phyloP scores from a whole-genome alignment of 1,284 basidiomycete genomes.

The Rhodotorula sp. region DNA sequence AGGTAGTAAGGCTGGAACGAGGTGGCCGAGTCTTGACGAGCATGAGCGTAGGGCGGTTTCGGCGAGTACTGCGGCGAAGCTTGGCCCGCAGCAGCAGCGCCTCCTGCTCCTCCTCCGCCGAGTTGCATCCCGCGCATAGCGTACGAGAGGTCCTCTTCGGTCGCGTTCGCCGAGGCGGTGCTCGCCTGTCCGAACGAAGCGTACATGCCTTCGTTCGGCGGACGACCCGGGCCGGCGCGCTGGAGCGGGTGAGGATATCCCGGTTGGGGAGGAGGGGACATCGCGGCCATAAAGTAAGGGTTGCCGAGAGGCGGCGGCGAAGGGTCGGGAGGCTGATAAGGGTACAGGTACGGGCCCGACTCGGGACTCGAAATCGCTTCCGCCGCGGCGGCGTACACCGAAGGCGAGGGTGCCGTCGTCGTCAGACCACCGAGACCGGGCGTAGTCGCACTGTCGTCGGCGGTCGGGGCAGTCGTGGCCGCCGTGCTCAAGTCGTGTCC shows the following conservation, averaged over 20 bases:
- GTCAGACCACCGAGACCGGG: no score
- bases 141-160: constrained; percentile 34
- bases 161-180: constrained; percentile 5
- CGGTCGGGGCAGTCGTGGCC: no score
- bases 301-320: constrained; percentile 28
- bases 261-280: constrained; percentile 9
- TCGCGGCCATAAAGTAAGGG: constrained; percentile 22
- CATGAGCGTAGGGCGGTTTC: constrained; percentile 11
- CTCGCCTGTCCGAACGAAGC: constrained; percentile 10
- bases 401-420: not conserved
- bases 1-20: constrained; percentile 23
- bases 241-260: not conserved
- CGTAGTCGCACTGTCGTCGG: no score
- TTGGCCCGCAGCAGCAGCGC: not conserved
- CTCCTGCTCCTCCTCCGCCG: not conserved
- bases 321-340: constrained; percentile 25
- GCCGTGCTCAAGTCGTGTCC: no score
- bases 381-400: not conserved
- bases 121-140: constrained; percentile 30
- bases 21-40: constrained; percentile 15
- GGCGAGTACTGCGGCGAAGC: constrained; percentile 15
- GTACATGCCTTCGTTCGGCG: constrained; percentile 7
- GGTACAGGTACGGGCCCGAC: constrained; percentile 23
- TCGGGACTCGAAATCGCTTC: constrained; percentile 10
- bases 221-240: not conserved